Evolutionary conservation across 148 eudicot species (phyloP), one percentile per base, ranked within the genome.

Genomic region (Camellia granthamiana): DNA sequence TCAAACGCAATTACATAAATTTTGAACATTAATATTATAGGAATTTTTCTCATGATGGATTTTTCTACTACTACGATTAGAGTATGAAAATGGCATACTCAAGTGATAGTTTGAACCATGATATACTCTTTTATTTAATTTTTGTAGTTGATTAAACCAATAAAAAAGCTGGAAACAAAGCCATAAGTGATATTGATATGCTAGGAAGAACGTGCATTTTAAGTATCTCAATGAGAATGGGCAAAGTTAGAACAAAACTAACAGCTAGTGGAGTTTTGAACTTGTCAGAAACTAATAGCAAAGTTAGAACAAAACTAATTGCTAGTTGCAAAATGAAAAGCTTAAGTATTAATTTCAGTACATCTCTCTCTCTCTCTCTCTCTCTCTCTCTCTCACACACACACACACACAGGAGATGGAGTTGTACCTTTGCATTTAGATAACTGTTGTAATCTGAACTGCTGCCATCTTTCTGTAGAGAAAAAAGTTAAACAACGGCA

Each of bases 401-500:
- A 74, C 47, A 41, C 77, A 7, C 15, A 30, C 47, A 23, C 19
- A 38, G 16, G 72, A n/a, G 43, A 75, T 15, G 72, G 69, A 55
- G 66, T 47, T 14, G 55, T 80, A 93, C 99, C 95, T 96, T 91
- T 47, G 93, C 97, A 78, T 93, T 91, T 58, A 96, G 89, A 86
- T 93, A 96, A 83, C 84, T 92, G 82, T 84, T 90, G 83, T 90
- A 81, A 83, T 96, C 99, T 78, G 83, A 76, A 82, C 86, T 94
- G 70, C 75, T 84, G 62, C 99, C 99, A 86, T 92, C 94, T 89
- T 84, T 90, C 99, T 96, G 95, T 92, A 86, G 65, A 81, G 67
- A 78, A 19, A 77, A 71, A 55, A 78, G 54, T 54, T 30, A 2
- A 51, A 79, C 41, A 44, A 43, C 10, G 71, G 79, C 60, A 83